Evolutionary conservation across 352 stramenopile genomes (phyloP).

Genomic region (Phytophthora europaea): DNA sequence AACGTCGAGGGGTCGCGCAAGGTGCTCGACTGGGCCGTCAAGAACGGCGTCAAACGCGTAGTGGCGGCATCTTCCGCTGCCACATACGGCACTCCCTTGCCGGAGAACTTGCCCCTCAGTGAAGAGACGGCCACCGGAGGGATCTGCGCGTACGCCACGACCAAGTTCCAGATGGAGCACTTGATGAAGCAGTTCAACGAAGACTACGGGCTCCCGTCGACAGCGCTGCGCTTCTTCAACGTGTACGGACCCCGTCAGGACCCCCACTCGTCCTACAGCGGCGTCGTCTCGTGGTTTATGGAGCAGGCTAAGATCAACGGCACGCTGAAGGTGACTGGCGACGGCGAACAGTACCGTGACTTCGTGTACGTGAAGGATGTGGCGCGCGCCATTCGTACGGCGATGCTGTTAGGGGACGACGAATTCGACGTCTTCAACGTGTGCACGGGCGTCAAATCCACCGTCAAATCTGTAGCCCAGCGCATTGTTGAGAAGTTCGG

Average conservation of each 20-base stretch:
- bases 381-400: conserved; percentile 79
- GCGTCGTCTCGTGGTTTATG: conserved; percentile 90
- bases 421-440: conserved; percentile 90
- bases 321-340: conserved; percentile 81
- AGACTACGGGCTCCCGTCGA: conserved; percentile 77
- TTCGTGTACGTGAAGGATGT: conserved; percentile 92
- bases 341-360: conserved; percentile 85
- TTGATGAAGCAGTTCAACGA: conserved; percentile 80
- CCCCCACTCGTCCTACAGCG: conserved; percentile 85
- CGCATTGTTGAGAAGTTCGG: conserved; percentile 77
- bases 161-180: conserved; percentile 89
- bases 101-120: conserved; percentile 74
- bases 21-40: conserved; percentile 80
- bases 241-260: conserved; percentile 87
- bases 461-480: conserved; percentile 70
- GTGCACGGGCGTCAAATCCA: conserved; percentile 82
- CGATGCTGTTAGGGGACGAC: conserved; percentile 73
- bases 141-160: conserved; percentile 85
- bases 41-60: conserved; percentile 83
- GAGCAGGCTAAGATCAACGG: conserved; percentile 88
- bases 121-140: conserved; percentile 81
- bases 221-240: conserved; percentile 88
- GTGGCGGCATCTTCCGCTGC: conserved; percentile 83
- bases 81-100: conserved; percentile 74
- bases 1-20: conserved; percentile 88